Evolutionary conservation across 2,329 filamentous ascomycete species (phyloP), one percentile per base, ranked within the genome.

Genomic region (Byssoonygena ceratinophila): DNA sequence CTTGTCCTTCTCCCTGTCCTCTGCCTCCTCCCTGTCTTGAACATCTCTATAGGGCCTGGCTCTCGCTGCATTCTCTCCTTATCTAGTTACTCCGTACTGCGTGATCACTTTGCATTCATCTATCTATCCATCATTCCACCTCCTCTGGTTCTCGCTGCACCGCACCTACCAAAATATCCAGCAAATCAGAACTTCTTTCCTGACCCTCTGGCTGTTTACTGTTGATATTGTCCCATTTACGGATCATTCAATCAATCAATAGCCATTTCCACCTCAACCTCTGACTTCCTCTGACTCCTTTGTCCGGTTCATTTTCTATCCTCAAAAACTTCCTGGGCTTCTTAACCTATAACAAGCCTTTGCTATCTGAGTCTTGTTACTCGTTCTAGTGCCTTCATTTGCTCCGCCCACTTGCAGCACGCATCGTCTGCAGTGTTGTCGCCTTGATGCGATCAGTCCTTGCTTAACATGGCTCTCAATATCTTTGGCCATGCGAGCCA

Each of bases 401-500:
- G 39, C 25, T 12, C 23, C 16, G 22, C 22, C 20, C 20, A 12
- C 39, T 43, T 14, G 22, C 11, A 25, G 6, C 11, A 12, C 39
- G 20, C 39, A 18, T 8, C n/a, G 3, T 37, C 12, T 18, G 2
- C 5, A n/a, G n/a, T 16, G 22, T 27, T 29, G 2, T 31, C 23
- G 22, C 23, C 25, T 50, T 31, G n/a, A 51, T 51, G 49, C 40
- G 20, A 45, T n/a, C 6, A 40, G 20, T 18, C 12, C 29, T 12
- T 22, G 14, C 11, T 12, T 20, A 46, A 23, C 58, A 73, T 73
- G 71, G 70, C 71, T 54, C 68, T 73, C 61, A 74, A 68, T 61
- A 72, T 74, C 59, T 68, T 74, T 55, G 66, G 67, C 48, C 69
- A 66, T 58, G 64, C 69, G 51, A 74, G 67, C 59, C 66, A 69